These are phyloP conservation scores for Chaetomium strumarium DNA, from an alignment of 2,329 filamentous ascomycete genomes.

Conservation along the genomic window DNA sequence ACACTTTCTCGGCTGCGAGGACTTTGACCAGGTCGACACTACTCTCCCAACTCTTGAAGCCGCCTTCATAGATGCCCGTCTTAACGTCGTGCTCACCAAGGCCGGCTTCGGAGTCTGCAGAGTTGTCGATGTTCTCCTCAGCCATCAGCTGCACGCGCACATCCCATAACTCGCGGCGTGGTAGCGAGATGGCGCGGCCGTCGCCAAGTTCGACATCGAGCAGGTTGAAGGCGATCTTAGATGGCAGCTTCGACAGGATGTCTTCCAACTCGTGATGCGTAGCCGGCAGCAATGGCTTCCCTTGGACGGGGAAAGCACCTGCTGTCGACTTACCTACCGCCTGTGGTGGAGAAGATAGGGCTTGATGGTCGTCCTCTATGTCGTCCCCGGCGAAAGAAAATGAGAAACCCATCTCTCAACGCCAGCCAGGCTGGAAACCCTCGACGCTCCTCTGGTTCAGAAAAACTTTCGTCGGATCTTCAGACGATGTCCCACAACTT, in stretches of 20 bases:
- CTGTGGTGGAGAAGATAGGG: slow-evolving; percentile 25
- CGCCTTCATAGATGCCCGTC: slow-evolving; percentile 78
- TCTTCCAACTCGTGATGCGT: slow-evolving; percentile 44
- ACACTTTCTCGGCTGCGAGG: slow-evolving; percentile 39
- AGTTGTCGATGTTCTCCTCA: slow-evolving; percentile 44
- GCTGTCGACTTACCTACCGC: slow-evolving; percentile 22
- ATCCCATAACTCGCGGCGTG: slow-evolving; percentile 75
- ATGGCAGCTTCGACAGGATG: slow-evolving; percentile 58
- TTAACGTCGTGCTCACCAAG: slow-evolving; percentile 68
- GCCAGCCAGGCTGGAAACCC: not conserved
- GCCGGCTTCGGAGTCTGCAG: slow-evolving; percentile 38
- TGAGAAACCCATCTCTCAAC: slow-evolving; percentile 38
- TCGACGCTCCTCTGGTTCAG: not conserved
- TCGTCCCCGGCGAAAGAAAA: slow-evolving; percentile 60
- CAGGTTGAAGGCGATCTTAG: slow-evolving; percentile 64
- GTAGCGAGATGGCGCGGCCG: slow-evolving; percentile 49
- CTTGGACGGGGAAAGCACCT: slow-evolving; percentile 56
- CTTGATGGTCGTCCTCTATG: slow-evolving; percentile 47
- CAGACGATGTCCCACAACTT: too few species aligned
- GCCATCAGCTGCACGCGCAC: slow-evolving; percentile 77
- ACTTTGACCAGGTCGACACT: slow-evolving; percentile 72
- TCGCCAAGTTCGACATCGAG: slow-evolving; percentile 57
- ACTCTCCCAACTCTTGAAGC: slow-evolving; percentile 88
- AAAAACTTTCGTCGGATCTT: not conserved
- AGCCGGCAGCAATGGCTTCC: slow-evolving; percentile 53